Percentiles rank a stretch among this genome's conserved stretches.
These are phyloP conservation scores for Syzygium oleosum DNA, from an alignment of 345 rosid genomes.

Conservation along the genomic window DNA sequence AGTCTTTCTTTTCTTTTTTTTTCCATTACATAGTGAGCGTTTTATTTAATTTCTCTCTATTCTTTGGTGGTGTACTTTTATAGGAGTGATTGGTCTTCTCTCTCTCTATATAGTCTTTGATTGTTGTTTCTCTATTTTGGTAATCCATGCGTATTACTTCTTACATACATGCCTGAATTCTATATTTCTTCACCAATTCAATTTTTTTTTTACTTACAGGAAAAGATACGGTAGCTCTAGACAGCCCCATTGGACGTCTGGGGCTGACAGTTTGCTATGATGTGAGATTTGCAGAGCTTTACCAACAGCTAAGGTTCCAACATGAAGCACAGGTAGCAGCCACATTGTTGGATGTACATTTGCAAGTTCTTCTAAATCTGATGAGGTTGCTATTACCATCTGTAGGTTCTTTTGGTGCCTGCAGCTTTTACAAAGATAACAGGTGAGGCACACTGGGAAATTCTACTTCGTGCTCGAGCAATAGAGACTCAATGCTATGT, in stretches of 20 bases:
- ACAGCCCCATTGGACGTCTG: constrained; percentile 77
- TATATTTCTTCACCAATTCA: neutral
- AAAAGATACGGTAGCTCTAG: constrained; percentile 56
- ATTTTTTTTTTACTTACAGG: constrained; percentile 26
- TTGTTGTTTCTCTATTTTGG: neutral
- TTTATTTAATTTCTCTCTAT: neutral
- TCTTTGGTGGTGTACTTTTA: neutral
- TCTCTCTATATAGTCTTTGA: neutral
- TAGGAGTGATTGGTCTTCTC: neutral
- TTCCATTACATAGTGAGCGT: neutral
- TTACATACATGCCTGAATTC: neutral
- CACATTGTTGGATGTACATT: neutral
- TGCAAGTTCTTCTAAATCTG: neutral
- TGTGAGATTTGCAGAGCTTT: constrained; percentile 84
- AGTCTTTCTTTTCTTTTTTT: neutral
- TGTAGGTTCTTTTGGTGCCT: constrained; percentile 76
- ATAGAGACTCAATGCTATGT: constrained; percentile 96
- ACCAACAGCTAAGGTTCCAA: constrained; percentile 78
- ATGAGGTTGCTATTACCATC: neutral
- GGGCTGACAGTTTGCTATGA: constrained; percentile 89
- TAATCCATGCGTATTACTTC: neutral
- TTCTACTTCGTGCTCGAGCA: constrained; percentile 88
- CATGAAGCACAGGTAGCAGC: constrained; percentile 65
- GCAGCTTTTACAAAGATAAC: constrained; percentile 85
- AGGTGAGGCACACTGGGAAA: constrained; percentile 94